Evolutionary conservation across 805 yeast species (phyloP).

Genomic region (Candida mattraensis): DNA sequence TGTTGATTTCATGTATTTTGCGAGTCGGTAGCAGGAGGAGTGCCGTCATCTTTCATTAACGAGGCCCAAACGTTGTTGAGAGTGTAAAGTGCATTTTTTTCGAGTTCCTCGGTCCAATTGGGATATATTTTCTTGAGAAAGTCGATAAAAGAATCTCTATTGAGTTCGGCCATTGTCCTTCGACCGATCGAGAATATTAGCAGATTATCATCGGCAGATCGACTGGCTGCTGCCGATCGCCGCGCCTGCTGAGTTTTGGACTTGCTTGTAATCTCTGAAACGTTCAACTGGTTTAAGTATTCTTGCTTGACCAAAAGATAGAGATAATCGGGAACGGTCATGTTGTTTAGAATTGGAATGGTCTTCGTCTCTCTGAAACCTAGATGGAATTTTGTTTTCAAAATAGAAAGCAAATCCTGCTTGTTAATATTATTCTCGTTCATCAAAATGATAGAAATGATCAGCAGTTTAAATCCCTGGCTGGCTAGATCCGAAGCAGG

Average conservation of each 20-base stretch:
- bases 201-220: slow-evolving; percentile 24
- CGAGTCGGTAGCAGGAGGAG: no score
- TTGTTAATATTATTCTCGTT: slow-evolving; percentile 30
- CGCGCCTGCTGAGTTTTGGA: slow-evolving; percentile 5
- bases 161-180: slow-evolving; percentile 29
- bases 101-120: slow-evolving; percentile 31
- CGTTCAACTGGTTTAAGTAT: slow-evolving; percentile 25
- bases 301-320: slow-evolving; percentile 28
- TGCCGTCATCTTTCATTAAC: no score
- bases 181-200: slow-evolving; percentile 31
- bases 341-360: slow-evolving; percentile 20
- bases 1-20: no score
- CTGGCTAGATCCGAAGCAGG: slow-evolving; percentile 23
- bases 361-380: slow-evolving; percentile 22
- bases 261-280: slow-evolving; percentile 15
- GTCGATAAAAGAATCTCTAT: slow-evolving; percentile 23
- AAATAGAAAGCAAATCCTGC: slow-evolving; percentile 25
- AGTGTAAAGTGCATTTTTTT: slow-evolving; percentile 28
- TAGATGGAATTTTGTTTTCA: slow-evolving; percentile 26
- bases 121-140: slow-evolving; percentile 28
- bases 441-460: slow-evolving; percentile 27
- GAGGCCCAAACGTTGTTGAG: slow-evolving; percentile 22
- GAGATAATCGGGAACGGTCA: slow-evolving; percentile 24
- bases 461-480: slow-evolving; percentile 29
- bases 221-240: slow-evolving; percentile 8